Evolutionary conservation across 495 filamentous ascomycete species (phyloP), one percentile per base, ranked within the genome.

Genomic region (Penicillium argentinense): DNA sequence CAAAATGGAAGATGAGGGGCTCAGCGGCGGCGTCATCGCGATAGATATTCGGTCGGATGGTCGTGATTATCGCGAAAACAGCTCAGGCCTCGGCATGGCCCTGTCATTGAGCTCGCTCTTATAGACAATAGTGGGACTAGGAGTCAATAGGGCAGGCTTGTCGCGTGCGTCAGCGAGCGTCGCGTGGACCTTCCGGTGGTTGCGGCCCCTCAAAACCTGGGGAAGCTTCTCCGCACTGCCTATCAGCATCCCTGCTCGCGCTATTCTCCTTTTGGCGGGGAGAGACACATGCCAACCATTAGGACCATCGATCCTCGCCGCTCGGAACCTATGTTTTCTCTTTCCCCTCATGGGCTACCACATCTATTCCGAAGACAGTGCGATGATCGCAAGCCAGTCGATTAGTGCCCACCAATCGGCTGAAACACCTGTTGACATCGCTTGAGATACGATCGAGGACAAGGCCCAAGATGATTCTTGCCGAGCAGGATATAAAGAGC

Each of bases 171-270:
- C 11, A 22, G 14, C 23, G 17, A 14, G 12, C 23, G 9, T 45
- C 61, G 57, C 45, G 41, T 64, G 61, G 61, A 64, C 61, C 57
- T 64, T 64, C 61, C 61, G 9, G n/a, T n/a, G n/a, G n/a, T n/a
- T n/a, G n/a, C n/a, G n/a, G 38, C 46, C 32, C 39, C 47, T 49
- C 45, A 33, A 48, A n/a, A 30, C 39, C 25, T 19, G 50, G 50
- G 50, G 41, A 45, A 44, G 38, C 53, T 50, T 48, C 53, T 53
- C 57, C 53, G 46, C 57, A 56, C 39, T 21, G 41, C 23, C 38
- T 23, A 24, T 28, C 28, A 17, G 9, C 27, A 40, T 42, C 25
- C 19, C 29, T 11, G 14, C 44, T 28, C 11, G 16, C 24, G 23
- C 6, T 34, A 38, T 22, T 39, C 33, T 19, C 33, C 11, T 36